Conservation (phyloP, 164 flowering plant genomes). For the Stephania japonica region DNA sequence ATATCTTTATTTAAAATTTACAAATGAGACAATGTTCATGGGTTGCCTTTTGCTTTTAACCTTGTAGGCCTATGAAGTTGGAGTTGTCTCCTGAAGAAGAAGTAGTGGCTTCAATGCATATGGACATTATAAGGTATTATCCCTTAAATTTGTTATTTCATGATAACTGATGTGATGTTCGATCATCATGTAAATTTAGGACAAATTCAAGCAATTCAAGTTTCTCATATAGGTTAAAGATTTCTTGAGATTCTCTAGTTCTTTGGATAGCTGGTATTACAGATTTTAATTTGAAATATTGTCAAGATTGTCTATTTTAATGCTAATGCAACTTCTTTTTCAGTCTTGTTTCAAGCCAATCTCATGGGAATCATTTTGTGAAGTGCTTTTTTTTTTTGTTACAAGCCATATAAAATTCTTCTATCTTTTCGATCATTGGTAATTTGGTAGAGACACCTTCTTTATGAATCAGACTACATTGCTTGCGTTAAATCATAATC, state of each 20-base stretch:
- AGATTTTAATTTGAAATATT: neutral
- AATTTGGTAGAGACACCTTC: neutral
- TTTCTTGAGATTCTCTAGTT: too few relatives aligned
- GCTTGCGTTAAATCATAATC: neutral
- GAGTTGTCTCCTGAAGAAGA: constrained; percentile 95
- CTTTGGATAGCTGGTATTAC: neutral
- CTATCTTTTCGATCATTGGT: neutral
- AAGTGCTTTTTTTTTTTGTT: neutral
- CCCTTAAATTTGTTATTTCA: neutral
- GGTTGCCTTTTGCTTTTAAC: neutral
- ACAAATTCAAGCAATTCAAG: neutral
- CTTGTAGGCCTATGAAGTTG: constrained; percentile 63
- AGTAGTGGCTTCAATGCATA: constrained; percentile 71
- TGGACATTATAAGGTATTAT: constrained; percentile 77
- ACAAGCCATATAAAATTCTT: neutral
- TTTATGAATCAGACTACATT: neutral
- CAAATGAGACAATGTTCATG: neutral
- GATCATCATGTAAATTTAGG: neutral
- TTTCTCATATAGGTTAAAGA: neutral
- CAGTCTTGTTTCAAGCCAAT: neutral
- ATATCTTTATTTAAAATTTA: neutral
- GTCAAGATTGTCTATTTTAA: neutral
- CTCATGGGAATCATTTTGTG: neutral
- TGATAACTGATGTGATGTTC: neutral
- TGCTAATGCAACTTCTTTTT: neutral